These are phyloP conservation scores for Nicotiana benthamiana DNA, from an alignment of 257 asterid species.

Conservation along the genomic window DNA sequence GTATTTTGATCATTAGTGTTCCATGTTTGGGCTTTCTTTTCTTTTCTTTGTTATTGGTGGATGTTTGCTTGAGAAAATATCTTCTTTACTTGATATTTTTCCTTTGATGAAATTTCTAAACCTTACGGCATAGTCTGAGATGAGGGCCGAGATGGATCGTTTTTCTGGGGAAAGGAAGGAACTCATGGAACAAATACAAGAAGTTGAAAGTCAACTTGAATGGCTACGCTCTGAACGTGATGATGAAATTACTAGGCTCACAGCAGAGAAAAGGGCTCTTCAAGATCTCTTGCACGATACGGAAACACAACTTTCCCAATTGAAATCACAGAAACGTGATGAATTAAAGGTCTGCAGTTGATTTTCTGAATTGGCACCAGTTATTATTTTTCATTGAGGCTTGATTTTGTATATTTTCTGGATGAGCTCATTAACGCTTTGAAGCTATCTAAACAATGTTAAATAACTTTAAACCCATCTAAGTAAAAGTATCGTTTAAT, in stretches of 20 bases:
- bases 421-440: not conserved
- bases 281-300: constrained; percentile 89
- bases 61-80: not conserved
- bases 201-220: constrained; percentile 83
- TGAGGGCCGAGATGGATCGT: constrained; percentile 78
- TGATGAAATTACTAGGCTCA: constrained; percentile 71
- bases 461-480: not conserved
- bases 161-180: constrained; percentile 85
- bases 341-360: constrained; percentile 63
- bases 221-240: constrained; percentile 94
- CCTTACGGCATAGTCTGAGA: constrained; percentile 63
- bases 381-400: not conserved
- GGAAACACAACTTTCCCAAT: constrained; percentile 77
- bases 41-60: not conserved
- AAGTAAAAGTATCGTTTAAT: not conserved
- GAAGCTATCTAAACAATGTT: not conserved
- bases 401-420: not conserved
- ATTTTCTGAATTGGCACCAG: not conserved
- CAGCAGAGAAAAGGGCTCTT: constrained; percentile 59
- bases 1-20: constrained; percentile 31
- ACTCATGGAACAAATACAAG: constrained; percentile 76
- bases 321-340: constrained; percentile 82
- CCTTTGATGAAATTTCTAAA: constrained; percentile 2
- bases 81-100: not conserved
- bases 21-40: not conserved